Evolutionary conservation across 768 basidiomycete genomes (phyloP).

Genomic region (Ramaria sp.): DNA sequence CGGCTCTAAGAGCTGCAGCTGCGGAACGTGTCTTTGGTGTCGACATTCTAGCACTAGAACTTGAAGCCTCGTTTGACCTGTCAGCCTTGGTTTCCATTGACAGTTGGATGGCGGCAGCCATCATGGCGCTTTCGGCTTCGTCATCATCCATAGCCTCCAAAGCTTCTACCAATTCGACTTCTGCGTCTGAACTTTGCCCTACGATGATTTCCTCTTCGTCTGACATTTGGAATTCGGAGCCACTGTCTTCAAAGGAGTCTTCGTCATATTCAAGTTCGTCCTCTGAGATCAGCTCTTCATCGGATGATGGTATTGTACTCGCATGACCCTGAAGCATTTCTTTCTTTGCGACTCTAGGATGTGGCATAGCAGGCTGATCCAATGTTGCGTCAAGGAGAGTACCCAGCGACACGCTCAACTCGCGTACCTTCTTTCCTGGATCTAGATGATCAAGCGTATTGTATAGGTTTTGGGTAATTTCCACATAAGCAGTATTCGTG

Average conservation of each 20-base stretch:
- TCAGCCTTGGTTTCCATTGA: conserved; percentile 30
- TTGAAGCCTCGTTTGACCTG: conserved; percentile 24
- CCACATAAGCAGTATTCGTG: neutral
- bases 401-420: neutral
- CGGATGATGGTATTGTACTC: neutral
- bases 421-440: neutral
- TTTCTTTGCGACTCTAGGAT: neutral
- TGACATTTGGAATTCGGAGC: conserved; percentile 48
- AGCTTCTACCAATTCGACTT: neutral
- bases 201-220: conserved; percentile 18
- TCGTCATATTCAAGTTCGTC: conserved; percentile 31
- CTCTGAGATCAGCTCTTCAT: conserved; percentile 20
- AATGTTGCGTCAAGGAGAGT: neutral
- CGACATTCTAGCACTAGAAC: conserved; percentile 22
- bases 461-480: neutral
- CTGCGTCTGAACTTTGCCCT: conserved; percentile 9
- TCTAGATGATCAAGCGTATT: neutral
- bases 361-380: neutral
- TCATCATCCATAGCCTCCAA: conserved; percentile 14
- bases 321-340: neutral
- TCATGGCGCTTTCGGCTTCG: conserved; percentile 39
- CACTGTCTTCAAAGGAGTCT: conserved; percentile 43
- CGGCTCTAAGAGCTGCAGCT: conserved; percentile 33
- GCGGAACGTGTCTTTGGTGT: conserved; percentile 20
- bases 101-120: conserved; percentile 42